A percentile compares a stretch with the other conserved stretches of the same genome.
phyloP scores from a whole-genome alignment of 202 grass and related monocot species.

The Panicum virgatum region DNA sequence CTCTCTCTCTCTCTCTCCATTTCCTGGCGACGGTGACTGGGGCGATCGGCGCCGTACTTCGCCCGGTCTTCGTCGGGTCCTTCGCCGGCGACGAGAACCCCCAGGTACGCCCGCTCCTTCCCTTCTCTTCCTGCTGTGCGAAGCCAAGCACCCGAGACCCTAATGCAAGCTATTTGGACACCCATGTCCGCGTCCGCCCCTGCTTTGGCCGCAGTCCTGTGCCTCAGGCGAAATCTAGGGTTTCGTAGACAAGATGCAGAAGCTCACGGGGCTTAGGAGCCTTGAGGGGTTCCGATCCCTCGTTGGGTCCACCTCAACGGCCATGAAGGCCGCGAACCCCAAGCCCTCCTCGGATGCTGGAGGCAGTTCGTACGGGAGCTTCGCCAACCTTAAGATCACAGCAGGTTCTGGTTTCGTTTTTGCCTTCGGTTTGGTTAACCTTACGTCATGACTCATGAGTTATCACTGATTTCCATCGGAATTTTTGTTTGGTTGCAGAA shows the following conservation, averaged over 20 bases:
- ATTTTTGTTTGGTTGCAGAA: slow-evolving; percentile 57
- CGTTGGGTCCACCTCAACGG: slow-evolving; percentile 51
- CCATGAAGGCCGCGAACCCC: slow-evolving; percentile 48
- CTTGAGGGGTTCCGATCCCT: slow-evolving; percentile 73
- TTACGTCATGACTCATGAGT: not conserved
- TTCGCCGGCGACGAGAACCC: slow-evolving; percentile 9
- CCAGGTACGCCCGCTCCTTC: not conserved
- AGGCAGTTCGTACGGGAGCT: slow-evolving; percentile 74
- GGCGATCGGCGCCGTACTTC: not conserved
- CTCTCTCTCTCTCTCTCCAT: not conserved
- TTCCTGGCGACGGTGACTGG: not conserved
- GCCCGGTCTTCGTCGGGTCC: not conserved
- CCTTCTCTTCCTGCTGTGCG: not conserved
- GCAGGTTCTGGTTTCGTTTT: slow-evolving; percentile 57
- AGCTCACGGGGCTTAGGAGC: slow-evolving; percentile 54
- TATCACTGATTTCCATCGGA: slow-evolving; percentile 17
- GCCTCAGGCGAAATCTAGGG: slow-evolving; percentile 22
- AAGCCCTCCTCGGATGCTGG: slow-evolving; percentile 62
- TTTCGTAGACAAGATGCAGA: slow-evolving; percentile 68
- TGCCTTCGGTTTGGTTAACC: not conserved
- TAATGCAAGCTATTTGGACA: not conserved
- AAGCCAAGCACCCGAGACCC: not conserved
- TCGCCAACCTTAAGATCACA: slow-evolving; percentile 90
- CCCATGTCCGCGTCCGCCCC: not conserved
- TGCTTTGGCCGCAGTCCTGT: slow-evolving; percentile 5